phyloP scores from a whole-genome alignment of 371 early-diverging fungal genomes.

The Hamiltosporidium tvaerminnensis region DNA sequence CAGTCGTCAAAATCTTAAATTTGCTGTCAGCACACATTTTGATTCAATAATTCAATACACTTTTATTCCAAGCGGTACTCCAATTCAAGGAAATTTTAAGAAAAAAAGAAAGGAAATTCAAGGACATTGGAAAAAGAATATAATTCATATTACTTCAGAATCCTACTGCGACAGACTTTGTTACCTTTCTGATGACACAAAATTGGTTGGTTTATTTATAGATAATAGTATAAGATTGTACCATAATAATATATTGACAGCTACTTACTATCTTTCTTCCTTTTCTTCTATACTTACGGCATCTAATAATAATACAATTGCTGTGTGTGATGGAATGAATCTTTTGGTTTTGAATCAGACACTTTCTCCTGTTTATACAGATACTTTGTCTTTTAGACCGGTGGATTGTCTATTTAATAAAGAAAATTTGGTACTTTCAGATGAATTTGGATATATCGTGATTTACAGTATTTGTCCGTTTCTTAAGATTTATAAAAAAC shows the following conservation, averaged over 20 bases:
- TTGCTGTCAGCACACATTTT: constrained; percentile 27
- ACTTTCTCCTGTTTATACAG: constrained; percentile 6
- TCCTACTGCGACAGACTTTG: constrained; percentile 22
- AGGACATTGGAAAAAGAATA: constrained; percentile 28
- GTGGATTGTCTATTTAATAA: constrained; percentile 31
- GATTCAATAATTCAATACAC: constrained; percentile 9
- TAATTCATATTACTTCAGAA: constrained; percentile 13
- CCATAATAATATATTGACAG: constrained; percentile 10
- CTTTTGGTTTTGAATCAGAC: constrained; percentile 32
- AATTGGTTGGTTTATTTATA: constrained; percentile 25
- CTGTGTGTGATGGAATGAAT: constrained; percentile 31
- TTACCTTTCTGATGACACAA: constrained; percentile 22
- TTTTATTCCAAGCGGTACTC: constrained; percentile 14
- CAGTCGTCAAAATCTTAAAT: constrained; percentile 35
- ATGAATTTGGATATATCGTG: constrained; percentile 22
- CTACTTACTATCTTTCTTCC: background rate
- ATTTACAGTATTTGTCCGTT: constrained; percentile 5
- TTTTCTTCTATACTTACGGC: background rate
- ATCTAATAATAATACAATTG: constrained; percentile 1
- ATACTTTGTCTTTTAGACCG: too few species aligned
- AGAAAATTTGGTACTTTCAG: constrained; percentile 27
- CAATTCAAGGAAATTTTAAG: constrained; percentile 27
- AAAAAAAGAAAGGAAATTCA: constrained; percentile 7
- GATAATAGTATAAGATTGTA: constrained; percentile 39
- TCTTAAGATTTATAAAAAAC: background rate